Percentiles rank a stretch among this genome's conserved stretches.
Conservation (phyloP, 176 grass and related monocot species). For the Secale cereale region DNA sequence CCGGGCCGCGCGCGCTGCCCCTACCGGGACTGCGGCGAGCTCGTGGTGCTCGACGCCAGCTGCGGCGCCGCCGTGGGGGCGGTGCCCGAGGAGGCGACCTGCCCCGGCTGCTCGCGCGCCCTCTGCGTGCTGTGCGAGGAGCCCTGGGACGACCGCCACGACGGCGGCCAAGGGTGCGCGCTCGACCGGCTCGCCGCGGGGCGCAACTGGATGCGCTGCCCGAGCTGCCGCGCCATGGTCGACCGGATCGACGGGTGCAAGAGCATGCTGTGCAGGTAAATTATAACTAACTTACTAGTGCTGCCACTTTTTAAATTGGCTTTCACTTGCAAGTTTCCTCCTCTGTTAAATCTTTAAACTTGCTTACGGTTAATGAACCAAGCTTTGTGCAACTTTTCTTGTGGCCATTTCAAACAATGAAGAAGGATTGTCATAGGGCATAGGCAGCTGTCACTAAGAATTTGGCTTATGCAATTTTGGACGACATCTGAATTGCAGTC, state of each 20-base stretch:
- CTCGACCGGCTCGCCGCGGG: slow-evolving; percentile 18
- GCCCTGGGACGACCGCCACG: slow-evolving; percentile 29
- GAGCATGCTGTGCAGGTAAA: slow-evolving; percentile 37
- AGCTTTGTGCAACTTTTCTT: no score
- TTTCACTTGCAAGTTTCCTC: background rate
- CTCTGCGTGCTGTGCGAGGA: slow-evolving; percentile 40
- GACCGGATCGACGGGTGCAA: slow-evolving; percentile 31
- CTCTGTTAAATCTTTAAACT: background rate
- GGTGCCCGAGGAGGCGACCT: background rate
- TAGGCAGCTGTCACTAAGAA: no score
- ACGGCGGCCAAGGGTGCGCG: background rate
- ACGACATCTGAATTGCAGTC: no score
- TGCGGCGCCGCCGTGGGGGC: background rate
- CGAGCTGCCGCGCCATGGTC: slow-evolving; percentile 40
- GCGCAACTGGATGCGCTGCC: slow-evolving; percentile 27
- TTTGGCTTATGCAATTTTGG: no score
- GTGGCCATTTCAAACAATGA: no score
- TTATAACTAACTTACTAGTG: no score
- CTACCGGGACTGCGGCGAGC: slow-evolving; percentile 22
- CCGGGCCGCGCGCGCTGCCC: slow-evolving; percentile 24
- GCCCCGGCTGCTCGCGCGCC: slow-evolving; percentile 7
- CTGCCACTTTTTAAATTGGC: background rate
- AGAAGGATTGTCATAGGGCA: no score
- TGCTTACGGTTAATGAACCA: background rate
- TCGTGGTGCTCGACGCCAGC: slow-evolving; percentile 20